phyloP scores from a whole-genome alignment of 306 rosid species.

The Quillaja saponaria region DNA sequence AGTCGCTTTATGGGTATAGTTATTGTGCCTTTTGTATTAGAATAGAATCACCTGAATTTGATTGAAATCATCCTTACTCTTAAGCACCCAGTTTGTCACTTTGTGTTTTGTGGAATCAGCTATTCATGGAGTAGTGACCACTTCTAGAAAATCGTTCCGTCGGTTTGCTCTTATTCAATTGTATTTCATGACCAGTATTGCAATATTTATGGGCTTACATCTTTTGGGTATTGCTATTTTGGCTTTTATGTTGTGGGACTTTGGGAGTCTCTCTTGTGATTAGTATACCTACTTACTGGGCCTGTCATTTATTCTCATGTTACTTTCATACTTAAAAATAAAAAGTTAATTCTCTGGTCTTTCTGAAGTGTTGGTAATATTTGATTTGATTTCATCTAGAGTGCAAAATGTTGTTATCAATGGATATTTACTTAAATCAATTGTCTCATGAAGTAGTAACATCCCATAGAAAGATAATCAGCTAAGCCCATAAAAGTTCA shows the following conservation, averaged over 20 bases:
- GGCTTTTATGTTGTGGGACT: no score
- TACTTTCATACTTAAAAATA: background rate
- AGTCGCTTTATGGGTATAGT: background rate
- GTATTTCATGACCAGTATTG: no score
- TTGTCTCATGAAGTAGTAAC: background rate
- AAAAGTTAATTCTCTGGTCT: no score
- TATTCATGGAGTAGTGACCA: background rate
- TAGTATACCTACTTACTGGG: conserved; percentile 2
- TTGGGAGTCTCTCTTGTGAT: background rate
- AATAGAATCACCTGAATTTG: background rate
- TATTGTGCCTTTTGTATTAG: background rate
- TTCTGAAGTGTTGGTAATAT: no score
- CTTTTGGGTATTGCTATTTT: conserved; percentile 3
- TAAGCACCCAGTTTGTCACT: no score
- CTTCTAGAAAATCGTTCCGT: background rate
- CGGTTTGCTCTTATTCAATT: background rate
- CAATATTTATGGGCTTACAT: background rate
- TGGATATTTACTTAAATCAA: background rate
- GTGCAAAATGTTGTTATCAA: no score
- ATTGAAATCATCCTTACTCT: background rate
- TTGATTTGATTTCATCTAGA: no score
- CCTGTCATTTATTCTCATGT: conserved; percentile 10
- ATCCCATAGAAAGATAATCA: conserved; percentile 13
- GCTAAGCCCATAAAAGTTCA: background rate
- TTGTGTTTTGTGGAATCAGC: background rate